These are phyloP conservation scores for Fragilariopsis cylindrus DNA, from an alignment of 108 stramenopile genomes.

Conservation along the genomic window DNA sequence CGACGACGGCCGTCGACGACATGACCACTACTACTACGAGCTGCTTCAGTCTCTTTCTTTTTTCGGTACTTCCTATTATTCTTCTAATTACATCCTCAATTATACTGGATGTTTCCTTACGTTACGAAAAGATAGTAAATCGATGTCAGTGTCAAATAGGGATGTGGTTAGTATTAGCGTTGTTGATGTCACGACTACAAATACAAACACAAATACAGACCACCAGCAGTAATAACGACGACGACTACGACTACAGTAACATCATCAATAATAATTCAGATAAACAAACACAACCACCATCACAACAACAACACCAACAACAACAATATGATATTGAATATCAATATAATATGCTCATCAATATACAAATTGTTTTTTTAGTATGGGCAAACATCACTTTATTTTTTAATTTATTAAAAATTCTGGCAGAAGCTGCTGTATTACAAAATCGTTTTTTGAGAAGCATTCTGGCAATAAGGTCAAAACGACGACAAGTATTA, in stretches of 20 bases:
- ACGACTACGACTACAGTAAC: not conserved
- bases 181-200: not conserved
- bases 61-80: conserved; percentile 12
- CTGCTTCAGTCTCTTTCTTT: not conserved
- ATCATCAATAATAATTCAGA: no score
- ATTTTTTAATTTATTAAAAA: conserved; percentile 19
- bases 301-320: not conserved
- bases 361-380: not conserved
- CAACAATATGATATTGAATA: no score
- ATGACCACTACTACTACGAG: no score
- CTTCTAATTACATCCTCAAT: conserved; percentile 23
- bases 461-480: not conserved
- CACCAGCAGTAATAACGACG: not conserved
- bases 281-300: not conserved
- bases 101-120: conserved; percentile 14
- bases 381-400: conserved; percentile 22
- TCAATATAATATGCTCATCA: not conserved
- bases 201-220: no score
- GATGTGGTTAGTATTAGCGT: conserved; percentile 20
- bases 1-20: no score
- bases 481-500: not conserved
- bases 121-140: not conserved
- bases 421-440: not conserved
- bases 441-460: not conserved
- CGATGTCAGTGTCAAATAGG: conserved; percentile 14